Evolutionary conservation across 2,329 filamentous ascomycete genomes (phyloP), one percentile per base, ranked within the genome.

Genomic region (Penicillium sp.): DNA sequence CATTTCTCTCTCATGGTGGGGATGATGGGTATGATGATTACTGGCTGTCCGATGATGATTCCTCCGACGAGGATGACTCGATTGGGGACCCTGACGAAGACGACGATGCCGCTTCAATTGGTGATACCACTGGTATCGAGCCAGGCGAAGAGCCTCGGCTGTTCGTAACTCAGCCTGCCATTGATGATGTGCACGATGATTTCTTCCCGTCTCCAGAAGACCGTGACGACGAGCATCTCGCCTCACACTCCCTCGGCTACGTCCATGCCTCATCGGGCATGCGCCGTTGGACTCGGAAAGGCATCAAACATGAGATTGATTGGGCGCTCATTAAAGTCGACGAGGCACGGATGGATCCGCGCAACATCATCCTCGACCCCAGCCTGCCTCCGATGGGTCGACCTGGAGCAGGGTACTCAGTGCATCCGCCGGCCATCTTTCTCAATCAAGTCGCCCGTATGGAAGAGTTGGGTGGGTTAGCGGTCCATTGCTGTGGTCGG

Each of bases 231-330:
- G 90, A 96, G 41, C 84, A 95, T 49, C 73, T 95, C 1, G 79
- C 85, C 30, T 86, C 82, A 0, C 92, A 85, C 54, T 77, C 80
- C 10, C 72, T 96, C 1, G 90, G 90, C 2, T 80, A 87, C 54
- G 72, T 96, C 3, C 87, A 93, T 55, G 90, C 90, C 0, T 93
- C 87, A 0, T 95, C 88, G 14, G 90, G 90, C 5, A 84, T 96
- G 41, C 80, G 87, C 3, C 79, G 90, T 18, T 82, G 84, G 58
- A 74, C 71, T 35, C 75, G 82, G 42, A 73, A 83, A 44, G 80
- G 82, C 3, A 69, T 93, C 15, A 72, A 85, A 4, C 90, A 95
- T 59, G 90, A 96, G 62, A 88, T 96, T 30, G 90, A 96, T 62
- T 96, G 90, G 90, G 88, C 89, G 0, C 70, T 96, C 2, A 88